Conservation (phyloP, 768 basidiomycete species). For the Macrolepiota dolichaula region DNA sequence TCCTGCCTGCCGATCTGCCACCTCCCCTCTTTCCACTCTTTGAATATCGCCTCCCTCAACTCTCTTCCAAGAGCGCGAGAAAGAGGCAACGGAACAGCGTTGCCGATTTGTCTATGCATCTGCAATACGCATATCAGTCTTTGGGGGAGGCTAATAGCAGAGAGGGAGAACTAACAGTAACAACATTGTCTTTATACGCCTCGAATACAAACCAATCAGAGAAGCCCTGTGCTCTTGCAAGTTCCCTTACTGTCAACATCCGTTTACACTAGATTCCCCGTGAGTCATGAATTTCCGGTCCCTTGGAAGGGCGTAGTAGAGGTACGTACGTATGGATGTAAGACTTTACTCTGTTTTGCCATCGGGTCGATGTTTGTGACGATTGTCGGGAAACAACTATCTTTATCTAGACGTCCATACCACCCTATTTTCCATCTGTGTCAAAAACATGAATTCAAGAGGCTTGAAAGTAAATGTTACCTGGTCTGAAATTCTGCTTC, state of each 20-base stretch:
- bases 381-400: slow-evolving; percentile 64
- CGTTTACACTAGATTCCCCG: slow-evolving; percentile 51
- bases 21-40: slow-evolving; percentile 57
- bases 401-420: slow-evolving; percentile 56
- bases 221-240: slow-evolving; percentile 80
- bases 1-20: slow-evolving; percentile 8
- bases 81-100: slow-evolving; percentile 72
- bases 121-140: slow-evolving; percentile 21
- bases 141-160: background rate
- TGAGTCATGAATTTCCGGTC: background rate
- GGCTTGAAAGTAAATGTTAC: slow-evolving; percentile 26
- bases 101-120: slow-evolving; percentile 83
- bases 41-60: slow-evolving; percentile 47
- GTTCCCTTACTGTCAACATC: slow-evolving; percentile 70
- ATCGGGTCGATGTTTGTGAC: slow-evolving; percentile 78
- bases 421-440: slow-evolving; percentile 25
- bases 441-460: background rate
- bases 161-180: slow-evolving; percentile 47
- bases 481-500: slow-evolving; percentile 44
- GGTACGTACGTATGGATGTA: slow-evolving; percentile 58
- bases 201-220: slow-evolving; percentile 70
- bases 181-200: slow-evolving; percentile 46
- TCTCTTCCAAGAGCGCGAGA: slow-evolving; percentile 63
- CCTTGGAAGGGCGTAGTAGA: background rate
- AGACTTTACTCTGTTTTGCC: slow-evolving; percentile 70